Conservation (phyloP, 2,329 filamentous ascomycete species). For the Hypocrella siamensis region DNA sequence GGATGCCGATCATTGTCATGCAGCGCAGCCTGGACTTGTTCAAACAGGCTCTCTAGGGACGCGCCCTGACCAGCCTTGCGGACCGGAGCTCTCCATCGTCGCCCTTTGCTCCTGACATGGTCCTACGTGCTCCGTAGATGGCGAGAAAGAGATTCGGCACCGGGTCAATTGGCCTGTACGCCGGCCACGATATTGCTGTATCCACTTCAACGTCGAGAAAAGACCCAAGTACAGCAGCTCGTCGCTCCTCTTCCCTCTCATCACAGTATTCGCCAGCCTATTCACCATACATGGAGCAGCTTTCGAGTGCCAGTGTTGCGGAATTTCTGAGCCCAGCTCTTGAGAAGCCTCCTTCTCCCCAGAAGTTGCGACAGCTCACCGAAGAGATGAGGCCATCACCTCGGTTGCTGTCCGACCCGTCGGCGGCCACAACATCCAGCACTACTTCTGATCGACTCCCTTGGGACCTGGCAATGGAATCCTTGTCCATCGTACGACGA, state of each 20-base stretch:
- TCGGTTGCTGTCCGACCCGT: slow-evolving; percentile 38
- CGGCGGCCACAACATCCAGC: slow-evolving; percentile 35
- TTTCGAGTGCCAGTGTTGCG: slow-evolving; percentile 10
- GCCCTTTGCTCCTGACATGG: too few relatives aligned
- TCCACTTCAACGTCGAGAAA: too few relatives aligned
- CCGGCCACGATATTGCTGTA: too few relatives aligned
- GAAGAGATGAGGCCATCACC: slow-evolving; percentile 42
- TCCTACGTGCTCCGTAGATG: too few relatives aligned
- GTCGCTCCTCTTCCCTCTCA: slow-evolving; percentile 3
- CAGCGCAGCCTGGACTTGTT: too few relatives aligned
- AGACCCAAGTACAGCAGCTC: slow-evolving; percentile 2
- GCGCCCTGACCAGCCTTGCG: too few relatives aligned
- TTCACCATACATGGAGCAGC: slow-evolving; percentile 7
- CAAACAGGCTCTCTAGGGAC: too few relatives aligned
- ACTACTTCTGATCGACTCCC: slow-evolving; percentile 23
- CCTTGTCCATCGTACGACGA: slow-evolving; percentile 33
- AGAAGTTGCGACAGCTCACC: slow-evolving; percentile 40
- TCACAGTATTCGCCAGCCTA: slow-evolving; percentile 4
- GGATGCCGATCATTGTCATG: too few relatives aligned
- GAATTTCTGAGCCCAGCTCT: slow-evolving; percentile 41
- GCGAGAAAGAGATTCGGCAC: too few relatives aligned
- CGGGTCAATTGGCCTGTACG: too few relatives aligned
- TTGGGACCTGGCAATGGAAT: slow-evolving; percentile 35
- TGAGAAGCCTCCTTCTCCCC: slow-evolving; percentile 45
- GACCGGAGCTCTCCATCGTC: too few relatives aligned